A percentile compares a stretch with the other conserved stretches of the same genome.
Evolutionary conservation across 768 basidiomycete species (phyloP).

Genomic region (Boletellus ananiceps): DNA sequence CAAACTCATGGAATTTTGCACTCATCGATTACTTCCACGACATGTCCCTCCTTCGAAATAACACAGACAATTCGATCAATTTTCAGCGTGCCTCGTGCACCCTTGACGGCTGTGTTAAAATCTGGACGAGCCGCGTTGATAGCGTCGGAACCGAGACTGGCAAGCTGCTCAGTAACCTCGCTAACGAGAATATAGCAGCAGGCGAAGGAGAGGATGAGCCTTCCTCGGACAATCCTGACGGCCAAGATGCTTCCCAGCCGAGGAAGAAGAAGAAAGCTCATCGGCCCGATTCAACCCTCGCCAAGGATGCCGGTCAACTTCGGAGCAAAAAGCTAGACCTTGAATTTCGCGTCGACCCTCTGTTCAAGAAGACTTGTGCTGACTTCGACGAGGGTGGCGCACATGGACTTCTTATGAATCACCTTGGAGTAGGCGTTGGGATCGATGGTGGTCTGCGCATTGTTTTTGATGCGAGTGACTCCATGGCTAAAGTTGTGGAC

Average conservation of each 20-base stretch:
- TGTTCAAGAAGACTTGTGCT: slow-evolving; percentile 96
- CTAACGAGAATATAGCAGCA: slow-evolving; percentile 55
- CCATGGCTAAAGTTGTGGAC: slow-evolving; percentile 71
- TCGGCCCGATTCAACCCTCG: slow-evolving; percentile 80
- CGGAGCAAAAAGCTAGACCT: slow-evolving; percentile 91
- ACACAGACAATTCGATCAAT: slow-evolving; percentile 93
- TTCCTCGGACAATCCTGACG: slow-evolving; percentile 60
- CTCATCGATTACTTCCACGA: slow-evolving; percentile 99
- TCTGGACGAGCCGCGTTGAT: slow-evolving; percentile 98
- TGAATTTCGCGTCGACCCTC: slow-evolving; percentile 93
- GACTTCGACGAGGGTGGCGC: slow-evolving; percentile 99
- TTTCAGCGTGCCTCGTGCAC: slow-evolving; percentile 98
- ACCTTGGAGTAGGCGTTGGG: slow-evolving; percentile 73
- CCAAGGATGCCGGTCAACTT: slow-evolving; percentile 75
- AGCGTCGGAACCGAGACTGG: slow-evolving; percentile 95
- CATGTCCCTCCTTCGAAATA: slow-evolving; percentile 91
- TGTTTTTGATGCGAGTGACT: slow-evolving; percentile 95
- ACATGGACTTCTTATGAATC: slow-evolving; percentile 94
- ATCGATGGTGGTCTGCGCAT: slow-evolving; percentile 81
- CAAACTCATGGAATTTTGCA: slow-evolving; percentile 97
- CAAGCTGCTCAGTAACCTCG: slow-evolving; percentile 87
- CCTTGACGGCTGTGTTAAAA: slow-evolving; percentile 97
- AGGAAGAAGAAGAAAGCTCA: slow-evolving; percentile 61
- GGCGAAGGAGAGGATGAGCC: slow-evolving; percentile 58
- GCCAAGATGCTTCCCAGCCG: slow-evolving; percentile 55